These are phyloP conservation scores for Aspergillus nomiae DNA, from an alignment of 2,329 filamentous ascomycete species.

Conservation along the genomic window DNA sequence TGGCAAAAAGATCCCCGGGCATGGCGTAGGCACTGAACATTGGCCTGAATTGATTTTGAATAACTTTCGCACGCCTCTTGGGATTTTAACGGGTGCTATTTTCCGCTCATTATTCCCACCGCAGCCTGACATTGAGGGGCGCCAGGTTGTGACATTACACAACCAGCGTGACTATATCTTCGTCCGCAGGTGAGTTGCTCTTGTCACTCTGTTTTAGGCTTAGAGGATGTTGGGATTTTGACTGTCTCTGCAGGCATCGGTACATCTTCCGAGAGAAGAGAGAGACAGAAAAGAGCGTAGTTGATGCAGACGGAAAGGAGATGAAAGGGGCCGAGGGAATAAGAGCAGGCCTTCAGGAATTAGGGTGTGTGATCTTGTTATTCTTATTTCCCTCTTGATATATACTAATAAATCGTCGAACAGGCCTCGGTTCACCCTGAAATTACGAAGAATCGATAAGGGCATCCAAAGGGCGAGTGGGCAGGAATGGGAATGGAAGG, in stretches of 20 bases:
- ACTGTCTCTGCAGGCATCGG: slow-evolving; percentile 62
- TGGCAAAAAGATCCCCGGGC: slow-evolving; percentile 82
- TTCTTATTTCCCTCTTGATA: neutral
- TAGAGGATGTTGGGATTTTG: neutral
- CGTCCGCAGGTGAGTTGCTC: slow-evolving; percentile 56
- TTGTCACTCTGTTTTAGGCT: neutral
- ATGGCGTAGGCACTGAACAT: slow-evolving; percentile 87
- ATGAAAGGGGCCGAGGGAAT: slow-evolving; percentile 85
- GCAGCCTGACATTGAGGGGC: slow-evolving; percentile 77
- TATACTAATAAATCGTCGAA: neutral
- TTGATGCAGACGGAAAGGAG: slow-evolving; percentile 77
- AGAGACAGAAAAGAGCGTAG: slow-evolving; percentile 81
- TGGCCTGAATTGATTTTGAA: slow-evolving; percentile 89
- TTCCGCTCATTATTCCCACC: slow-evolving; percentile 80
- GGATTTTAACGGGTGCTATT: slow-evolving; percentile 80
- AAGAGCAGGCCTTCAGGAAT: slow-evolving; percentile 83
- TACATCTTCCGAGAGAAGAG: slow-evolving; percentile 93
- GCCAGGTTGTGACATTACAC: slow-evolving; percentile 89
- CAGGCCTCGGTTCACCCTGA: slow-evolving; percentile 75
- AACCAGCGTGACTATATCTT: slow-evolving; percentile 98
- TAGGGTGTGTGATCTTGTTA: slow-evolving; percentile 54
- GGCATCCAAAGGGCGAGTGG: slow-evolving; percentile 77
- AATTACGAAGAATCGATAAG: slow-evolving; percentile 87
- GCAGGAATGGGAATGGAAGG: slow-evolving; percentile 95
- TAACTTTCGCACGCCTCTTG: slow-evolving; percentile 91